Base-by-base conservation (phyloP, 1,284 basidiomycete genomes). In the Cryptococcus sp. region DNA sequence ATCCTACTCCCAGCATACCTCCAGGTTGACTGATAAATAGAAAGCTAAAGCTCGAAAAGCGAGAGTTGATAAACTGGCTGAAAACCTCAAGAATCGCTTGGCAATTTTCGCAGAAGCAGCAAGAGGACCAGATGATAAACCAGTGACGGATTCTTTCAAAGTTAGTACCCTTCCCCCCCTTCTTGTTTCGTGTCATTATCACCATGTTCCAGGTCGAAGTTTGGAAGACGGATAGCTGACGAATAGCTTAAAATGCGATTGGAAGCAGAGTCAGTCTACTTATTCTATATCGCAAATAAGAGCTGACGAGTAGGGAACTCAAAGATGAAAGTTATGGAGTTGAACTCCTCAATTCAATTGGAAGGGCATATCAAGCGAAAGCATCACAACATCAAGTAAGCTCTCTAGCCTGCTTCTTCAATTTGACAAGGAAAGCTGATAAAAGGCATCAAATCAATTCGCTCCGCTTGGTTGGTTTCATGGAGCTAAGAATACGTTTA, bases 41-140 rank as follows among this genome's bases (percentile, higher is more conserved):
- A 91, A 89, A 83, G 85, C 89, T 2, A 83, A 83, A 50, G 85
- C 81, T 23, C 79, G 94, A 45, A 82, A 83, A 56, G 87, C 87
- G 64, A 81, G 94, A 13, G 84, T 98, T 5, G 77, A 82, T 54
- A 87, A 88, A 72, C 83, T 98, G 4, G 84, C 89, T 2, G 85
- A 86, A 56, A 88, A 90, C 56, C 80, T 97, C 53, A 82, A 85
- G 48, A 84, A 88, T 65, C 97, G 94, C 73, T 80, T 98, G 36
- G 83, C 86, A 49, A 89, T 98, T 50, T 98, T 91, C 71, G 88
- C 91, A 0, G 94, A 98, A 76, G 88, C 86, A 7, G 89, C 93
- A 3, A 82, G 82, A 1, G 83, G 85, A 0, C 70, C 70, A 13
- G 83, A 85, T 10, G 80, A 86, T 57, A 86, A 88, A 63, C 69